Percentiles rank a stretch among this genome's conserved stretches.
Evolutionary conservation across 176 grass and related monocot species (phyloP).

Genomic region (Avena sativa): DNA sequence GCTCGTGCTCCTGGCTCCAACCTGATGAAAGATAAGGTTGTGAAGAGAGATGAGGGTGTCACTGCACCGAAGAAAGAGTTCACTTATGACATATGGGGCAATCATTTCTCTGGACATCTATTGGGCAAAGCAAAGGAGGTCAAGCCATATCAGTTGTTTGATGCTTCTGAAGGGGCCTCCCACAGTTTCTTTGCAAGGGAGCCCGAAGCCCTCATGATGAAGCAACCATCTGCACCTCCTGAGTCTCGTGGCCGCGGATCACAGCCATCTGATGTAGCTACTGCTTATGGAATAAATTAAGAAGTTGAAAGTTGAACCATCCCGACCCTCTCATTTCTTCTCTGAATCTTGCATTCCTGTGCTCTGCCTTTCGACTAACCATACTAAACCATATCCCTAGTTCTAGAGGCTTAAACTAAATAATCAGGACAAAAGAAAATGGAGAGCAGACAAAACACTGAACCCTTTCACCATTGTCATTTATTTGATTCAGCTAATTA

Average conservation of each 20-base stretch:
- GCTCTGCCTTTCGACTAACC: conserved; percentile 22
- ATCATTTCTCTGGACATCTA: conserved; percentile 76
- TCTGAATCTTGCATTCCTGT: conserved; percentile 32
- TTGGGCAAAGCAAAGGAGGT: conserved; percentile 60
- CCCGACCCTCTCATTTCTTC: conserved; percentile 1
- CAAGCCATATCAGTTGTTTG: conserved; percentile 42
- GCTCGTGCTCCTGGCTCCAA: conserved; percentile 86
- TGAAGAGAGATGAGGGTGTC: conserved; percentile 53
- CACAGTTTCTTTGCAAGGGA: conserved; percentile 91
- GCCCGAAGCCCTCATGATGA: conserved; percentile 76
- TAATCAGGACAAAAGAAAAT: conserved; percentile 12
- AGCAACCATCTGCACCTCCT: conserved; percentile 57
- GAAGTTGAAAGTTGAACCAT: conserved; percentile 50
- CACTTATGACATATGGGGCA: conserved; percentile 93
- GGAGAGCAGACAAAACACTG: conserved; percentile 11
- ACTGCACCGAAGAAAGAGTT: conserved; percentile 57
- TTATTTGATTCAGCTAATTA: background rate
- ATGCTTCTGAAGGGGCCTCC: conserved; percentile 78
- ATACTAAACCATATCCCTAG: background rate
- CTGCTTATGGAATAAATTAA: conserved; percentile 82
- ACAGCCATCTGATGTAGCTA: conserved; percentile 70
- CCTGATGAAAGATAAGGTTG: conserved; percentile 63
- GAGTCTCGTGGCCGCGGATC: conserved; percentile 49
- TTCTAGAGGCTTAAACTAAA: background rate
- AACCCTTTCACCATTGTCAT: background rate